Evolutionary conservation across 129 eudicot species (phyloP).

Genomic region (Helichrysum umbraculigerum): DNA sequence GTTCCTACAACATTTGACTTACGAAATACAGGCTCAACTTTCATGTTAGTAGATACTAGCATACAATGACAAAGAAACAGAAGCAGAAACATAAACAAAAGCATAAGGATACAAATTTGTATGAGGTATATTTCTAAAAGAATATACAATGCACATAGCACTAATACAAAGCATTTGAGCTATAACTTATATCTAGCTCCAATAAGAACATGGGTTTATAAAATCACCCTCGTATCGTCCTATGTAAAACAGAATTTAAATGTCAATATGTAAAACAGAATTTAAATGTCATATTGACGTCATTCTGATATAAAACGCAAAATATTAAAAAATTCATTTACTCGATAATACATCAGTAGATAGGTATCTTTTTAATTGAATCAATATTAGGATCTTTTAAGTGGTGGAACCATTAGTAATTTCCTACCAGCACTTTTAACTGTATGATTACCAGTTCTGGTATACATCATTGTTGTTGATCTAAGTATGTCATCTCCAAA

Average conservation of each 20-base stretch:
- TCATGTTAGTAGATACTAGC: neutral
- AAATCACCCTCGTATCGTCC: neutral
- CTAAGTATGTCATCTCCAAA: conserved; percentile 77
- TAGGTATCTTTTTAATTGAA: conserved; percentile 4
- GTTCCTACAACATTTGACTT: too few relatives aligned
- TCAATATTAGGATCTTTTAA: conserved; percentile 33
- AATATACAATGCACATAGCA: neutral
- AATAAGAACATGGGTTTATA: neutral
- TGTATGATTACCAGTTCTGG: conserved; percentile 38
- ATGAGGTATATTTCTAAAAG: neutral
- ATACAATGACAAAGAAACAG: neutral
- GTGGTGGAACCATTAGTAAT: conserved; percentile 62
- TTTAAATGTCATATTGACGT: neutral
- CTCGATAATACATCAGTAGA: neutral
- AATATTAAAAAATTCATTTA: neutral
- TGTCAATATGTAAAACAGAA: neutral
- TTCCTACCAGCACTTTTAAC: conserved; percentile 66
- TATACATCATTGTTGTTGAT: conserved; percentile 98
- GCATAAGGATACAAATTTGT: neutral
- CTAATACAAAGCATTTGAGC: neutral
- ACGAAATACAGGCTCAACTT: too few relatives aligned
- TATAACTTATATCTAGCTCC: neutral
- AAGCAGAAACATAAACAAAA: neutral
- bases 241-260: neutral
- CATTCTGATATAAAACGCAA: neutral